Evolutionary conservation across 148 eudicot genomes (phyloP), one percentile per base, ranked within the genome.

Genomic region (Limonium bicolor): DNA sequence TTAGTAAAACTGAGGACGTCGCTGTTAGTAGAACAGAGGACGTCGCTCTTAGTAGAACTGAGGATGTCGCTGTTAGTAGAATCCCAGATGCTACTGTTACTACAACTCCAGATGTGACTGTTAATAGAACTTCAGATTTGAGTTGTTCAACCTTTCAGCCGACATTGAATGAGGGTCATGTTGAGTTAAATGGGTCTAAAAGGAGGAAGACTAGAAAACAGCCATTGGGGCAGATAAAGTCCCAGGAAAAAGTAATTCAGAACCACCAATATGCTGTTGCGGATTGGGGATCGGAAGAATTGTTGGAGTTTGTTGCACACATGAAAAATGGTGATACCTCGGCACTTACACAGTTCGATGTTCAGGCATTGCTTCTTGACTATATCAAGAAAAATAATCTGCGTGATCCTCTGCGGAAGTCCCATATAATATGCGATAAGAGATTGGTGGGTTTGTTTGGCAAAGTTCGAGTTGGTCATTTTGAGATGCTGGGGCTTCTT

Each of bases 401-500:
- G 7, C 80, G 85, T 26, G 99, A 92, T 59, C 99, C 93, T 44
- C 79, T 58, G 5, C 67, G 35, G 40, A 81, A 76, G 62, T 78
- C 78, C 59, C 94, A 92, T 62, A 73, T 92, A 15, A 61, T 81
- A 41, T 92, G 99, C 65, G 99, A 92, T 67, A 48, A 27, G 20
- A 73, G 95, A 73, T 76, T 92, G 56, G 64, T 44, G 42, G 69
- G 10, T 67, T 63, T 92, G 51, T 81, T 92, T 46, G 73, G 76
- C 30, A 88, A 75, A 64, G 65, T 71, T 9, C 74, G 87, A 25
- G 94, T 84, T 29, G 94, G 79, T 56, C 92, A 80, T 48, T 65
- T 80, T 68, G 97, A 88, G 65, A 83, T 88, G 97, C 67, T 84
- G 20, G 83, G 83, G 71, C 78, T 88, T 66, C 81, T 88, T 25